Conservation (phyloP, 2,329 filamentous ascomycete genomes). For the Chrysoporthe austroafricana region DNA sequence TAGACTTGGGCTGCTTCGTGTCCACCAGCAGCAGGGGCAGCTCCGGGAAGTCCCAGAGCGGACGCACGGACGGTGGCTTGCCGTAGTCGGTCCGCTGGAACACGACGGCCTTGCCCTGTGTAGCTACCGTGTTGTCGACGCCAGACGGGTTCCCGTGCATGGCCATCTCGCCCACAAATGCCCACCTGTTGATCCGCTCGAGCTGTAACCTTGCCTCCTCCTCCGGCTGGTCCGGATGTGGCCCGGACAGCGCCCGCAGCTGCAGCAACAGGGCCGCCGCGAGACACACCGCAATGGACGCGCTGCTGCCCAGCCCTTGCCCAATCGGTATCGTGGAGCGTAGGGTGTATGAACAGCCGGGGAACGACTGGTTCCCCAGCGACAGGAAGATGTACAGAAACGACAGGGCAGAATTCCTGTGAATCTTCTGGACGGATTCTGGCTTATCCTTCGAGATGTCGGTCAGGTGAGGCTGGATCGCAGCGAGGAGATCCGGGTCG, state of each 20-base stretch:
- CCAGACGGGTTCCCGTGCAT: constrained; percentile 97
- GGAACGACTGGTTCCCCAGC: constrained; percentile 76
- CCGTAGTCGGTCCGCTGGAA: constrained; percentile 81
- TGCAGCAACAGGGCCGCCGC: constrained; percentile 84
- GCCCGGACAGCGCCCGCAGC: constrained; percentile 83
- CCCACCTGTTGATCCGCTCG: constrained; percentile 96
- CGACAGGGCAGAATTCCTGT: constrained; percentile 77
- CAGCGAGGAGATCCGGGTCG: constrained; percentile 79
- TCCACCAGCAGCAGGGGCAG: constrained; percentile 88
- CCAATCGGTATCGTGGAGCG: constrained; percentile 93
- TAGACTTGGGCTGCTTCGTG: constrained; percentile 86
- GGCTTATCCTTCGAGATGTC: constrained; percentile 69
- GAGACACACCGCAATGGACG: constrained; percentile 90
- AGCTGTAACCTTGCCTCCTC: constrained; percentile 89
- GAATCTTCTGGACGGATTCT: constrained; percentile 78
- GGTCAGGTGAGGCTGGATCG: constrained; percentile 78
- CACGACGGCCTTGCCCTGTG: constrained; percentile 90
- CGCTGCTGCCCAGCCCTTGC: constrained; percentile 89
- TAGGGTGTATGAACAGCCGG: constrained; percentile 84
- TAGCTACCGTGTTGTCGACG: constrained; percentile 94
- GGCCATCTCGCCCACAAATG: constrained; percentile 94
- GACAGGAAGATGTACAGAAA: constrained; percentile 95
- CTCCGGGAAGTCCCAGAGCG: constrained; percentile 88
- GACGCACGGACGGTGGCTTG: constrained; percentile 74
- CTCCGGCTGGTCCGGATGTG: constrained; percentile 86